Conservation (phyloP, 1,284 basidiomycete genomes). For the Microbotryum lychnidis-dioicae region DNA sequence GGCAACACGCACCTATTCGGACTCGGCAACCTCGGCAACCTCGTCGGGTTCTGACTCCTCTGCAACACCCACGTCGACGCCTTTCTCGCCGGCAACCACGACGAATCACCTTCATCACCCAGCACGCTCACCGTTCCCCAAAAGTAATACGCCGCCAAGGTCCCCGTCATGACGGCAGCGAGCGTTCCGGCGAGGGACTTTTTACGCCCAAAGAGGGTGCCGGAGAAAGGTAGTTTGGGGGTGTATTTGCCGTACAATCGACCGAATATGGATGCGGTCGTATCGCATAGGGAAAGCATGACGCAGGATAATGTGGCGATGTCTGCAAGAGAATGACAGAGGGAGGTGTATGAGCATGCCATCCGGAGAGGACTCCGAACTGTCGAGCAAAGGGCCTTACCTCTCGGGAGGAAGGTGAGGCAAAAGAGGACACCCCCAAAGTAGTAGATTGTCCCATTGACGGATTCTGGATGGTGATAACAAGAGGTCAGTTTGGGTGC, state of each 20-base stretch:
- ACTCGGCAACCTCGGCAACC: conserved; percentile 24
- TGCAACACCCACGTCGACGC: conserved; percentile 38
- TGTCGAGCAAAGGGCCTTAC: conserved; percentile 29
- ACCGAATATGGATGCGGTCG: conserved; percentile 85
- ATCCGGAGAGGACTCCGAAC: background rate
- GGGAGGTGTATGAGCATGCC: background rate
- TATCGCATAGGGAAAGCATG: conserved; percentile 94
- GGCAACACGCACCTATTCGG: conserved; percentile 52
- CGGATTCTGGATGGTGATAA: conserved; percentile 31
- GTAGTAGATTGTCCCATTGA: conserved; percentile 84
- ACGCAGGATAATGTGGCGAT: conserved; percentile 79
- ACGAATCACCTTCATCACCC: conserved; percentile 45
- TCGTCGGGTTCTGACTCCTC: conserved; percentile 12
- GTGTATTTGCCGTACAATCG: conserved; percentile 73
- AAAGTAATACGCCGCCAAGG: conserved; percentile 63
- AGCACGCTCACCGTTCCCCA: conserved; percentile 58
- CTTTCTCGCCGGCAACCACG: conserved; percentile 51
- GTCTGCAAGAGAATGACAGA: conserved; percentile 44
- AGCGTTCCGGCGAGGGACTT: conserved; percentile 85
- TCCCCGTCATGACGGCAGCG: conserved; percentile 71
- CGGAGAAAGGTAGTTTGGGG: conserved; percentile 58
- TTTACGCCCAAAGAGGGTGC: conserved; percentile 59
- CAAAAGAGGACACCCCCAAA: conserved; percentile 81
- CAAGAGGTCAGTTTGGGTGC: background rate
- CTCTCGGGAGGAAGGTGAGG: conserved; percentile 65